Base-by-base conservation (phyloP, 2,329 filamentous ascomycete genomes). In the Trichoderma sp. region DNA sequence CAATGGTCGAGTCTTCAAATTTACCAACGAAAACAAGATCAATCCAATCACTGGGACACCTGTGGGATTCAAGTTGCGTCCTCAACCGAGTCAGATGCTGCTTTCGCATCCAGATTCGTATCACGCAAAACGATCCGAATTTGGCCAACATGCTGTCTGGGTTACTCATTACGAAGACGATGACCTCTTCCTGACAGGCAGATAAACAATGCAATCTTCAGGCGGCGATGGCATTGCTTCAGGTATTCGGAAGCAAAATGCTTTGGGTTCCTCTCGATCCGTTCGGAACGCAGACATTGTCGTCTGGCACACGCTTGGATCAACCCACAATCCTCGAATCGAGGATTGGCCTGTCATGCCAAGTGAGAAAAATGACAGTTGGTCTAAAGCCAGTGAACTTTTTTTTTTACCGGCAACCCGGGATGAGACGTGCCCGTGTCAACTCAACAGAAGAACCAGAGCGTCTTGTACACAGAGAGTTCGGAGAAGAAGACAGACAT, bases 271-370 rank as follows among this genome's bases (percentile, higher is more conserved):
- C 13, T 22, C 10, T 2, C 22, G 19, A 13, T 34, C 34, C 12
- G 17, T 76, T 78, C 70, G 78, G 58, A 70, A 89, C 68, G 78
- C 82, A 22, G 83, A 87, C 50, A 81, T 87, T 48, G 84, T 89
- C 1, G 77, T 89, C 5, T 89, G 85, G 84, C 82, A 87, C 19
- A 84, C 86, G 3, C 84, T 84, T 72, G 81, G 88, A 19, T 84
- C 89, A 29, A 90, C 89, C 37, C 89, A 91, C 70, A 86, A 89
- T 27, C 87, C 88, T 0, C 80, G 88, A 0, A 83, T 86, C 12
- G 89, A 56, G 71, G 89, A 91, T 72, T 91, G 89, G 80, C 89
- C 88, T 0, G 86, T 90, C 5, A 91, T 91, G 89, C 89, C 88
- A 0, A 83, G 80, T 69, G 89, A 90, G 74, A 84, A 84, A 80